Evolutionary conservation across 371 early-diverging fungal species (phyloP), one percentile per base, ranked within the genome.

Genomic region (Zychaea mexicana): DNA sequence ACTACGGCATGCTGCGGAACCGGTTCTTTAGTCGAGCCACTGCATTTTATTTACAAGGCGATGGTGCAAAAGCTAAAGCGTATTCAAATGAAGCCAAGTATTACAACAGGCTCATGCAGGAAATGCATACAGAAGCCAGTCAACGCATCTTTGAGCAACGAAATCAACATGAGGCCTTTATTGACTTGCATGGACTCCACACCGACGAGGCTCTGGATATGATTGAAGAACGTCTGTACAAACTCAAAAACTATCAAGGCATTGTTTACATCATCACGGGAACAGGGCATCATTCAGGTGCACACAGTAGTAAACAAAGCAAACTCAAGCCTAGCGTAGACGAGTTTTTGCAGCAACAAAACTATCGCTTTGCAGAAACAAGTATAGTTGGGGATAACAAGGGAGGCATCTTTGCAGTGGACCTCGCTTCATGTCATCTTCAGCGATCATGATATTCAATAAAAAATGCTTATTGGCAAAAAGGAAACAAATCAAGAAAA

Each of bases 141-240:
- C 73, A 77, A 52, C 78, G 81, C 53, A 88, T 88, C 10, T 84
- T 85, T 67, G 75, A 82, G 15, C 67, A 73, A 2, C 67, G 86
- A 39, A 83, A 85, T 28, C 73, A 77, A 54, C 67, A 74, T 64
- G 78, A 82, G 52, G 77, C 85, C 0, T 86, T 81, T 77, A 73
- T 88, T 55, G 88, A 88, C 72, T 69, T 88, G 5, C 88, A 88
- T 71, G 86, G 88, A 2, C 69, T 88, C 22, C 86, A 86, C 71
- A 78, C 82, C 39, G 84, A 85, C 32, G 88, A 88, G 60, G 83
- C 85, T 0, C 45, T 86, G 26, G 74, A 68, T 31, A 76, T 86
- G 42, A 42, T 86, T 54, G 78, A 85, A 30, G 75, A 82, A 61
- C 73, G 82, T 57, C 68, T 86, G 52, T 60, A 72, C n/a, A 68